Percentiles rank a stretch among this genome's conserved stretches.
Evolutionary conservation across 2,329 filamentous ascomycete genomes (phyloP).

Genomic region (Diaporthe helianthi): DNA sequence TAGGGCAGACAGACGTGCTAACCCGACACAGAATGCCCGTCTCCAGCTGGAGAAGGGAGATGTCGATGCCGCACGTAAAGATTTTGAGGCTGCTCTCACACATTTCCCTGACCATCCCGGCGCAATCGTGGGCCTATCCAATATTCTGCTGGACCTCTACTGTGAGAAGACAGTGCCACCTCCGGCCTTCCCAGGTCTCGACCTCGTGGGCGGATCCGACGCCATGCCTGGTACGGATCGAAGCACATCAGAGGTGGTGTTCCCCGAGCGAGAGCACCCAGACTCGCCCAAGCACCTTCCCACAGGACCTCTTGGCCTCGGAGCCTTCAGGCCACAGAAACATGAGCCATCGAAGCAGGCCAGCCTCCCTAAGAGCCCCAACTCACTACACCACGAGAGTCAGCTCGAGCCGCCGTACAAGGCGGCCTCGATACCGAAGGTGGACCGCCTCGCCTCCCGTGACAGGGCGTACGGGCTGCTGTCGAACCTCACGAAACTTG

Average conservation of each 20-base stretch:
- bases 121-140: constrained; percentile 82
- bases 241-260: constrained; percentile 32
- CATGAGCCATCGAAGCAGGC: constrained; percentile 10
- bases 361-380: constrained; percentile 23
- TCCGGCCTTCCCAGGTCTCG: constrained; percentile 57
- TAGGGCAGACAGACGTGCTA: not conserved
- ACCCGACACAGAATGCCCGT: constrained; percentile 56
- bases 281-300: constrained; percentile 44
- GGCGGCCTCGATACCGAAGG: constrained; percentile 69
- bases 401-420: constrained; percentile 60
- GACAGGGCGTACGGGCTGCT: constrained; percentile 89
- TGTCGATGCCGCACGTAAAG: constrained; percentile 73
- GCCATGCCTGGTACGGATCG: constrained; percentile 35
- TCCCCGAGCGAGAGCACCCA: constrained; percentile 8
- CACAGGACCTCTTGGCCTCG: constrained; percentile 56
- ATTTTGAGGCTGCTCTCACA: constrained; percentile 84
- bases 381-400: constrained; percentile 44
- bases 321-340: constrained; percentile 36
- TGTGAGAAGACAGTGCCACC: constrained; percentile 69
- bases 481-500: constrained; percentile 82
- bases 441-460: constrained; percentile 86
- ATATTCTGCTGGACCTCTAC: constrained; percentile 87
- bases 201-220: constrained; percentile 43
- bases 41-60: constrained; percentile 67
- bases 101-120: constrained; percentile 80